phyloP scores from a whole-genome alignment of 192 early-diverging fungal genomes.

The Gonapodya prolifera region DNA sequence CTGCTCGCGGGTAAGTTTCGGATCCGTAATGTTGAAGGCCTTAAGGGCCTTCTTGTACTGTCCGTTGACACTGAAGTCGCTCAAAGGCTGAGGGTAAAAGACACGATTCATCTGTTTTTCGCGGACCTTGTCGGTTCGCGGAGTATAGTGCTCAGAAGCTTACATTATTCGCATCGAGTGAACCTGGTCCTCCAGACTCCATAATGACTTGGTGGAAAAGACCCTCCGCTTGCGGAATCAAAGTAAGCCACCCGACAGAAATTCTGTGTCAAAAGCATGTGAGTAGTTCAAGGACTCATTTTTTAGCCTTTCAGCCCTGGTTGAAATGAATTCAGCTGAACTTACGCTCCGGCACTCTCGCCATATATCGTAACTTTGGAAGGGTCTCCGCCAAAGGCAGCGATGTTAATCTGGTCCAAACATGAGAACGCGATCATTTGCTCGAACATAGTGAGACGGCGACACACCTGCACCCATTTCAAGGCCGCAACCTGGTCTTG shows the following conservation, averaged over 20 bases:
- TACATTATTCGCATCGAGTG: not conserved
- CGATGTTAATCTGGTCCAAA: constrained; percentile 49
- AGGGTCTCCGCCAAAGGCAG: constrained; percentile 47
- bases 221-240: not conserved
- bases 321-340: too few relatives aligned
- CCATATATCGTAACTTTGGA: constrained; percentile 40
- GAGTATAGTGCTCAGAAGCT: too few relatives aligned
- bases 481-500: constrained; percentile 28
- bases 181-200: not conserved
- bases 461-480: constrained; percentile 46
- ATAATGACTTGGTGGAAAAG: not conserved
- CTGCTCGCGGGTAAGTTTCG: not conserved
- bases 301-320: not conserved
- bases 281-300: too few relatives aligned
- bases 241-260: not conserved
- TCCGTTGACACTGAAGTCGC: too few relatives aligned
- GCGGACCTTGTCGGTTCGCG: too few relatives aligned
- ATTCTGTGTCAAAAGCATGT: not conserved
- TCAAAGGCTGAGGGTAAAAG: too few relatives aligned
- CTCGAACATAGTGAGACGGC: too few relatives aligned
- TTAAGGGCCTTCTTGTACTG: not conserved
- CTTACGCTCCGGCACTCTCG: constrained; percentile 32
- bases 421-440: too few relatives aligned
- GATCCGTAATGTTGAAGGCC: not conserved
- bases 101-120: too few relatives aligned